A percentile compares a stretch with the other conserved stretches of the same genome.
phyloP scores from a whole-genome alignment of 2,329 filamentous ascomycete genomes.

The Sporothrix pseudoabietina region DNA sequence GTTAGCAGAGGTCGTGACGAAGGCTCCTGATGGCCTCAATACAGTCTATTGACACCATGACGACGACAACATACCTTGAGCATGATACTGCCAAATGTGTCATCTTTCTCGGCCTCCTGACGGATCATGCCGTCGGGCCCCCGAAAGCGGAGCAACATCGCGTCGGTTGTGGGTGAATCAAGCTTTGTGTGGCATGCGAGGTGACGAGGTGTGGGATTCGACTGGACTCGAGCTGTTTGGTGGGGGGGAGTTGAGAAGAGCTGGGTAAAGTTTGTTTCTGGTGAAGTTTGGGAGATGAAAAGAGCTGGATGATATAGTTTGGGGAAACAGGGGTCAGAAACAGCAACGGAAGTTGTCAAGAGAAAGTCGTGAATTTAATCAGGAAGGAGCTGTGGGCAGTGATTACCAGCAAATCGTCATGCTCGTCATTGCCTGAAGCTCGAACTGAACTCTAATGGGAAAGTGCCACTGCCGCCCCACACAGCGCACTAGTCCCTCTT shows the following conservation, averaged over 20 bases:
- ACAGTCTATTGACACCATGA: too few relatives aligned
- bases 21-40: not conserved
- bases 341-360: not conserved
- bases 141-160: conserved; percentile 83
- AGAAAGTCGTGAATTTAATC: not conserved
- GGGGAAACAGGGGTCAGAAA: not conserved
- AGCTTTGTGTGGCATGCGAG: not conserved
- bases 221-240: not conserved
- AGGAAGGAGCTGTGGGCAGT: conserved; percentile 21
- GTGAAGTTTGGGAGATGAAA: not conserved
- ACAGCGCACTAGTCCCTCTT: conserved; percentile 16
- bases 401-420: conserved; percentile 29
- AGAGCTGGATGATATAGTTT: not conserved
- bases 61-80: conserved; percentile 48
- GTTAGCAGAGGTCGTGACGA: conserved; percentile 31
- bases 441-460: not conserved
- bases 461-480: not conserved
- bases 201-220: not conserved
- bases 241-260: not conserved
- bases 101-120: conserved; percentile 72
- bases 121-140: conserved; percentile 93
- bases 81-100: conserved; percentile 69
- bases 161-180: conserved; percentile 36
- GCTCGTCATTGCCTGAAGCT: conserved; percentile 30
- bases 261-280: not conserved